Percentiles rank a stretch among this genome's conserved stretches.
Evolutionary conservation across 1,284 basidiomycete genomes (phyloP).

Genomic region (Cystobasidium sp.): DNA sequence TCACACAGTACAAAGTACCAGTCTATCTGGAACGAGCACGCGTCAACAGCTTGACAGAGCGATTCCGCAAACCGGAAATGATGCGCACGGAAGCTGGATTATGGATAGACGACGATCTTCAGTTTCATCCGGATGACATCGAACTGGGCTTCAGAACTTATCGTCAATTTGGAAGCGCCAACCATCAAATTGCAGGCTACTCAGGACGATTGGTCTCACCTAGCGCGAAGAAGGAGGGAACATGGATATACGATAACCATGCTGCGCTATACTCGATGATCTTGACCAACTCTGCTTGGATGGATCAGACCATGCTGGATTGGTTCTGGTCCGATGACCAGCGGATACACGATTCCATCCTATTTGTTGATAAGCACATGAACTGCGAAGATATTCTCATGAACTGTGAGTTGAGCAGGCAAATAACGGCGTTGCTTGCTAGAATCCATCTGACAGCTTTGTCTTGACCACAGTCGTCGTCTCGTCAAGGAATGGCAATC

Average conservation of each 20-base stretch:
- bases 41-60: constrained; percentile 38
- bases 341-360: constrained; percentile 22
- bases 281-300: constrained; percentile 38
- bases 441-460: neutral
- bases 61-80: constrained; percentile 21
- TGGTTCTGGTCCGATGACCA: constrained; percentile 41
- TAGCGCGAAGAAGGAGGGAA: constrained; percentile 13
- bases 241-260: constrained; percentile 16
- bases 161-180: constrained; percentile 16
- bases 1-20: constrained; percentile 32
- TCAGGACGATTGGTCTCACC: constrained; percentile 11
- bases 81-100: constrained; percentile 38
- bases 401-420: constrained; percentile 25
- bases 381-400: constrained; percentile 45
- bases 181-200: constrained; percentile 34
- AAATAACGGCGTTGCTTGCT: neutral
- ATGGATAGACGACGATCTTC: constrained; percentile 41
- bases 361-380: constrained; percentile 40
- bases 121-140: constrained; percentile 29
- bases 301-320: constrained; percentile 28
- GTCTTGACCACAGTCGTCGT: constrained; percentile 29
- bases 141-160: constrained; percentile 36
- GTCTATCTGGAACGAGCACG: constrained; percentile 32
- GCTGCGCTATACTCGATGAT: constrained; percentile 33
- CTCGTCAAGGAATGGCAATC: constrained; percentile 16